A percentile compares a stretch with the other conserved stretches of the same genome.
These are phyloP conservation scores for Skeletonema tropicum DNA, from an alignment of 108 stramenopile genomes.

Conservation along the genomic window DNA sequence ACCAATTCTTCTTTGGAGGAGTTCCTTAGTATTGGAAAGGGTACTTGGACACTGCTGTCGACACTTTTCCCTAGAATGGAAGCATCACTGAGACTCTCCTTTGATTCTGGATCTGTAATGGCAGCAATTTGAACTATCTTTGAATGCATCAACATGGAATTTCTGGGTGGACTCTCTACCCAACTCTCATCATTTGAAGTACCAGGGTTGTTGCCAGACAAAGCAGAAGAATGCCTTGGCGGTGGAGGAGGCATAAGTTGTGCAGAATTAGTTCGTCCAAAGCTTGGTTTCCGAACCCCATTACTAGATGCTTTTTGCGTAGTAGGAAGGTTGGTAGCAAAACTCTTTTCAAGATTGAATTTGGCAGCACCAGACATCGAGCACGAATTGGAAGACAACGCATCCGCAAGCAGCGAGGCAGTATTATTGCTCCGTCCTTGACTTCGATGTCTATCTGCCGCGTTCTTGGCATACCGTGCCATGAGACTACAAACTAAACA, in stretches of 20 bases:
- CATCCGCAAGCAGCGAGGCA: background rate
- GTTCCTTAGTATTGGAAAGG: background rate
- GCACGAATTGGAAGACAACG: constrained; percentile 1
- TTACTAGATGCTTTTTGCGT: background rate
- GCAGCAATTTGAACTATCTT: background rate
- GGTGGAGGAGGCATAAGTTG: constrained; percentile 33
- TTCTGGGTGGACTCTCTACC: background rate
- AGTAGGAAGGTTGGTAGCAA: background rate
- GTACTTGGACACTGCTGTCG: background rate
- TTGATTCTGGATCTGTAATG: constrained; percentile 3
- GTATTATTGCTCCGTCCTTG: background rate
- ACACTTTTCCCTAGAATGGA: background rate
- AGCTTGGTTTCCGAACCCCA: background rate
- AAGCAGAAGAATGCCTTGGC: constrained; percentile 7
- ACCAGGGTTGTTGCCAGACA: background rate
- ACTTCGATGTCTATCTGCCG: constrained; percentile 18
- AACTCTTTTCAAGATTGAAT: constrained; percentile 23
- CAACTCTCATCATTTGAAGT: background rate
- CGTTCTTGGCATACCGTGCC: constrained; percentile 41
- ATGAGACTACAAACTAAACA: constrained; percentile 50
- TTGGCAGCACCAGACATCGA: background rate
- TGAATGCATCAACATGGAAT: background rate
- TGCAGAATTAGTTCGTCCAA: constrained; percentile 13
- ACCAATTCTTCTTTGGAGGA: background rate
- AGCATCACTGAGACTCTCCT: background rate